phyloP scores from a whole-genome alignment of 345 rosid genomes.

The Carallia pectinifolia region DNA sequence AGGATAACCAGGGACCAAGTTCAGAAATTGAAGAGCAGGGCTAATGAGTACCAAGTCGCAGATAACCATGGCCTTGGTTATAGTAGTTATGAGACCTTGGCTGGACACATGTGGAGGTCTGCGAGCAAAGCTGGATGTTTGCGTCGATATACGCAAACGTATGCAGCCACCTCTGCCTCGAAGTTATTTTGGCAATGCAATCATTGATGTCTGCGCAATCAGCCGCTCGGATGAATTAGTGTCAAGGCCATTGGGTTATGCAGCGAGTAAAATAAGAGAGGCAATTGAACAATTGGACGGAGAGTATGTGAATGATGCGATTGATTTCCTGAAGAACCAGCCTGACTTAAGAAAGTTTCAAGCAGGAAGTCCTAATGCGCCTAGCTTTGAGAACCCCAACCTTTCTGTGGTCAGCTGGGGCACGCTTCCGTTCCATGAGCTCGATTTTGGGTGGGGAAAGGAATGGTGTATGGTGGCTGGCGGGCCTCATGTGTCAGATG shows the following conservation, averaged over 20 bases:
- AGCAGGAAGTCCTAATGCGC: constrained; percentile 40
- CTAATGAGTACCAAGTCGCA: constrained; percentile 19
- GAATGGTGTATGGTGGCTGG: constrained; percentile 51
- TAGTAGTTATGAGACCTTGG: constrained; percentile 38
- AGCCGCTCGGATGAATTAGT: constrained; percentile 38
- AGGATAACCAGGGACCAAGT: constrained; percentile 43
- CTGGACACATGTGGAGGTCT: constrained; percentile 35
- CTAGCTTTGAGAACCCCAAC: constrained; percentile 60
- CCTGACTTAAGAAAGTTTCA: constrained; percentile 42
- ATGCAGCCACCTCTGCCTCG: constrained; percentile 36
- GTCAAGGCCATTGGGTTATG: constrained; percentile 43
- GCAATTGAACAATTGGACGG: constrained; percentile 39
- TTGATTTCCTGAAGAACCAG: constrained; percentile 42
- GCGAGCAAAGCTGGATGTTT: constrained; percentile 44
- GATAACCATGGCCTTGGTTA: constrained; percentile 25
- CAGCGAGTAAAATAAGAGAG: constrained; percentile 38
- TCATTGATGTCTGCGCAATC: constrained; percentile 38
- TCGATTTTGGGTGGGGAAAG: constrained; percentile 67
- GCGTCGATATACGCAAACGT: constrained; percentile 40
- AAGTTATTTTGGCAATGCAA: constrained; percentile 41
- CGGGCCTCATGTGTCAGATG: constrained; percentile 49
- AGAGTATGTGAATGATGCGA: constrained; percentile 36
- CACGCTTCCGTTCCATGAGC: constrained; percentile 44
- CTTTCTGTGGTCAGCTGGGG: constrained; percentile 59
- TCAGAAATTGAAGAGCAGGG: constrained; percentile 41